Base-by-base conservation (phyloP, 2,329 filamentous ascomycete species). In the Balansia obtecta region DNA sequence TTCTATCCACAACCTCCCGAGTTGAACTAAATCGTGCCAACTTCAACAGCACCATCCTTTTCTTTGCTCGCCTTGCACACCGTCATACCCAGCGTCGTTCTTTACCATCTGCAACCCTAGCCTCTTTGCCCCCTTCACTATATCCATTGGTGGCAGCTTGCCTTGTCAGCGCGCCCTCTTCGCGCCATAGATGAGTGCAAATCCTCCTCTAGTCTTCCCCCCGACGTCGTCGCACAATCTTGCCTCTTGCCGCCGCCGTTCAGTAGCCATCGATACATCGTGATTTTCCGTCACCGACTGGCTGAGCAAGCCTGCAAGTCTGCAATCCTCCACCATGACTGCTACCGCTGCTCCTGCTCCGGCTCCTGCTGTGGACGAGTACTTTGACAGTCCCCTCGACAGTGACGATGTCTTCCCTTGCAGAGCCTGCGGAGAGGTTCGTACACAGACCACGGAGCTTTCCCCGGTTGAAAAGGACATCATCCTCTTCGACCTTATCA, bases 371-470 rank as follows among this genome's bases (percentile, higher is more conserved):
- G 75, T 82, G 62, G 79, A 80, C 57, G 79, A 81, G 51, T 83
- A 81, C 59, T 66, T 80, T 56, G 81, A 85, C 54, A 75, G 69
- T 60, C 76, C 80, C 49, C 75, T 86, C 73, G 88, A 94, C 53
- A 76, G 78, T 55, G 88, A 94, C 60, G 89, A 95, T 65, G 76
- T 85, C 57, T 94, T 87, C 63, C 87, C 87, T 54, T 95, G 89
- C 74, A 95, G 94, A 73, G 88, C 88, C 53, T 95, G 89, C 69
- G 88, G 88, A 71, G 87, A 94, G 77, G 88, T 94, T 60, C 61
- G 54, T 48, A 41, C 43, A 51, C 43, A 44, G 16, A 20, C 41
- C 30, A 11, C 15, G 30, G 32, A 16, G 39, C 16, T 32, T 27
- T 45, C 27, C 12, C 27, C 34, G 16, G 16, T 37, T 11, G 15